Percentiles rank a stretch among this genome's conserved stretches.
Evolutionary conservation across 805 yeast species (phyloP).

Genomic region (Yamadazyma insecticola): DNA sequence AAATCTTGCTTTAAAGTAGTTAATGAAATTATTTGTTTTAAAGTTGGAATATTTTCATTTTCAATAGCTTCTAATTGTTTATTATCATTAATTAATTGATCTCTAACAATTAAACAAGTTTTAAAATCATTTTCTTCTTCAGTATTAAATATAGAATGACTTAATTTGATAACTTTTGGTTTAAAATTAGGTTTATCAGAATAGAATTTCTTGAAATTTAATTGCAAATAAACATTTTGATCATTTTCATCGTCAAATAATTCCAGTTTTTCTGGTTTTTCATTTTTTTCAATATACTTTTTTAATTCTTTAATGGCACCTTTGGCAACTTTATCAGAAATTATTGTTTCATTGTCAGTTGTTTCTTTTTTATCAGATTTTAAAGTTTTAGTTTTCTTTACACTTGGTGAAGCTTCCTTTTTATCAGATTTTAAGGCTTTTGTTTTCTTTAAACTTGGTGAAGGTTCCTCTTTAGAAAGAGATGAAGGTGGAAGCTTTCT

Average conservation of each 20-base stretch:
- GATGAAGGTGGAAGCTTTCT: too few species aligned
- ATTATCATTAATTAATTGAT: constrained; percentile 43
- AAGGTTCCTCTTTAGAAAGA: constrained; percentile 17
- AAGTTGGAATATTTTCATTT: constrained; percentile 40
- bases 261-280: constrained; percentile 35
- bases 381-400: constrained; percentile 8
- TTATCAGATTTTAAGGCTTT: constrained; percentile 14
- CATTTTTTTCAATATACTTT: constrained; percentile 45
- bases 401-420: constrained; percentile 6
- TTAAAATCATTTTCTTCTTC: constrained; percentile 38
- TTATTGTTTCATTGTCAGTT: constrained; percentile 2
- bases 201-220: constrained; percentile 63
- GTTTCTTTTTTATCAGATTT: neutral
- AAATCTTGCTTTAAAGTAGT: constrained; percentile 76
- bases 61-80: constrained; percentile 44
- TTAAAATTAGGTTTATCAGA: constrained; percentile 56
- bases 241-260: constrained; percentile 47
- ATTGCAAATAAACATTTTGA: constrained; percentile 52
- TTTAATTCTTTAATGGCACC: constrained; percentile 64
- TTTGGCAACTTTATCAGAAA: constrained; percentile 18
- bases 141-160: constrained; percentile 40
- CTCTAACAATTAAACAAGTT: constrained; percentile 68
- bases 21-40: constrained; percentile 59
- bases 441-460: constrained; percentile 19
- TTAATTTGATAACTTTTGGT: constrained; percentile 45